Percentiles rank a stretch among this genome's conserved stretches.
phyloP scores from a whole-genome alignment of 805 yeast genomes.

The Candida oleophila region DNA sequence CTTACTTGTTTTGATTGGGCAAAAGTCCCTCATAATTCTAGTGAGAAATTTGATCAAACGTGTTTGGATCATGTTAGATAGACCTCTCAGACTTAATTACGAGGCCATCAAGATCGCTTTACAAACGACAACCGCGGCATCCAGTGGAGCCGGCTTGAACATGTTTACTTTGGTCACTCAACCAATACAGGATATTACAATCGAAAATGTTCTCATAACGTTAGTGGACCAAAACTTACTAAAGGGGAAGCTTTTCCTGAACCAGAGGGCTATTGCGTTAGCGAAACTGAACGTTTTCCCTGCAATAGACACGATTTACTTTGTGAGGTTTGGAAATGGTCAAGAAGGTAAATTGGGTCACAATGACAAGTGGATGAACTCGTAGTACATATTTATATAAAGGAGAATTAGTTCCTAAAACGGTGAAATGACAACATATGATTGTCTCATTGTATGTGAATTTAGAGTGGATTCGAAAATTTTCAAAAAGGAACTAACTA shows the following conservation, averaged over 20 bases:
- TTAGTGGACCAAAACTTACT: conserved; percentile 54
- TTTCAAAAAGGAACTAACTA: no score
- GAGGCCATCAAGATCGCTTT: conserved; percentile 24
- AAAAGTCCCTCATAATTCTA: conserved; percentile 44
- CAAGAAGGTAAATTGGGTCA: conserved; percentile 10
- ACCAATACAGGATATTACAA: conserved; percentile 35
- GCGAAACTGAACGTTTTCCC: conserved; percentile 47
- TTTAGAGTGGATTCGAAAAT: no score
- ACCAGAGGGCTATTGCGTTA: conserved; percentile 37
- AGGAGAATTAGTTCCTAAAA: no score
- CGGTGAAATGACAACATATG: no score
- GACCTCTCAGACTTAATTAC: conserved; percentile 27
- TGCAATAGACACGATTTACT: conserved; percentile 20
- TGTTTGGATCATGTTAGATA: conserved; percentile 27
- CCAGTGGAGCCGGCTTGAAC: background rate
- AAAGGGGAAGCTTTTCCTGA: conserved; percentile 50
- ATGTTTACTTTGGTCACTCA: conserved; percentile 6
- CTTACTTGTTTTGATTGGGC: conserved; percentile 43
- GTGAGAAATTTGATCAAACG: conserved; percentile 44
- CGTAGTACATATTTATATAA: no score
- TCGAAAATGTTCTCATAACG: conserved; percentile 50
- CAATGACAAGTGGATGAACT: conserved; percentile 11
- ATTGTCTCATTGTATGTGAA: no score
- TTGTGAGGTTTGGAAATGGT: conserved; percentile 23
- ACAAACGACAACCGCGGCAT: conserved; percentile 9